Percentiles rank a stretch among this genome's conserved stretches.
phyloP scores from a whole-genome alignment of 2,329 filamentous ascomycete species.

The Ophiostoma pallidulum region DNA sequence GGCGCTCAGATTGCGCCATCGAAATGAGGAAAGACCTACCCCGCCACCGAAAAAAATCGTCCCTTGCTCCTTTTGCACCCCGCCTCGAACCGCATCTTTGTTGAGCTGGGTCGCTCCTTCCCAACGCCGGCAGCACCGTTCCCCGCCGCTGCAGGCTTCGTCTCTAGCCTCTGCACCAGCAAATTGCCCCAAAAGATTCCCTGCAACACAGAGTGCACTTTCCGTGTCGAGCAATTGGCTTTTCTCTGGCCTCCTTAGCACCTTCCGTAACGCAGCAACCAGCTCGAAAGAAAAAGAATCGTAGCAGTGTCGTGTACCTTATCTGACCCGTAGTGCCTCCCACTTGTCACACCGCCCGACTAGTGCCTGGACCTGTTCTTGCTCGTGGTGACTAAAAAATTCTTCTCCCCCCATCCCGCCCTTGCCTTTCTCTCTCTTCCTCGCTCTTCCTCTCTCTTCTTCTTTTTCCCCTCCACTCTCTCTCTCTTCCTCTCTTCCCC shows the following conservation, averaged over 20 bases:
- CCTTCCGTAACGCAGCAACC: conserved; percentile 10
- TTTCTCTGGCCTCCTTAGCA: not conserved
- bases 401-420: conserved; percentile 1
- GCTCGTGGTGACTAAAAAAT: conserved; percentile 10
- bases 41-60: conserved; percentile 7
- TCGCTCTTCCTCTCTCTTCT: conserved; percentile 10
- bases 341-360: conserved; percentile 15
- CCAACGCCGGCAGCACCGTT: conserved; percentile 10
- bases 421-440: conserved; percentile 9
- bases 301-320: too few species aligned
- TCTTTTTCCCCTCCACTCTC: conserved; percentile 1
- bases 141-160: not conserved
- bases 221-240: conserved; percentile 2
- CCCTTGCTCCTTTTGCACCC: conserved; percentile 2
- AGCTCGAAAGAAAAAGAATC: not conserved
- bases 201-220: conserved; percentile 1
- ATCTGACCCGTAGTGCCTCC: conserved; percentile 2
- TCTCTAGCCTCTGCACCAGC: not conserved
- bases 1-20: conserved; percentile 5
- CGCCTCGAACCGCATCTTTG: too few species aligned
- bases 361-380: not conserved
- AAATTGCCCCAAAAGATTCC: too few species aligned
- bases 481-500: not conserved
- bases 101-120: not conserved
- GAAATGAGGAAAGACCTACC: conserved; percentile 9